Base-by-base conservation (phyloP, 345 rosid species). In the Hypericum androsaemum region DNA sequence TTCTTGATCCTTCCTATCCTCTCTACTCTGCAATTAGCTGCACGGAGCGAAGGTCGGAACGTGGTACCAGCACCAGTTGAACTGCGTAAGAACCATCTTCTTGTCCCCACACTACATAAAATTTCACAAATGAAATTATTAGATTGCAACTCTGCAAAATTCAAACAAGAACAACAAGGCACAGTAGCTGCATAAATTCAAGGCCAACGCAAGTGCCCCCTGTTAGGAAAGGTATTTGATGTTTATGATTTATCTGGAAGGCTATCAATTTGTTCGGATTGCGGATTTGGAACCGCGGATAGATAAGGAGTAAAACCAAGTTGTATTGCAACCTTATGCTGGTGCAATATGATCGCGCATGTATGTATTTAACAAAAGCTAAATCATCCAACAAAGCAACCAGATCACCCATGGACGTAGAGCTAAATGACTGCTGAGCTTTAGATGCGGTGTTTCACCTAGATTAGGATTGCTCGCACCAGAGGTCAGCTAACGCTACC, bases 21-120 rank as follows among this genome's bases (percentile, higher is more conserved):
- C 32, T 22, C 32, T 22, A 22, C 32, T 22, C 32, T 22, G 32
- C 32, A n/a, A n/a, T n/a, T n/a, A n/a, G n/a, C n/a, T 81, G 71
- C 84, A 92, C 3, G 96, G 95, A 47, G 79, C 76, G 42, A 77
- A 92, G 5, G 98, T 92, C 39, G 95, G 95, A 58, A 82, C 86
- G 22, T 92, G 94, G 64, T 81, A 69, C 95, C 96, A 92, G 51
- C 67, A 68, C 96, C 98, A 92, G 64, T 88, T 84, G 56, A 81
- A 92, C 66, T 85, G 89, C 28, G 77, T 72, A 69, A 85, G 80
- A 62, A 85, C 95, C 90, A 92, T 85, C 80, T 92, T 88, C 89
- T 92, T 92, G 77, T 92, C 98, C n/a, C 96, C 98, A 88, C 74
- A 88, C 96, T 88, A 69, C 32, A 11, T 56, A 64, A 46, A 44